A percentile compares a stretch with the other conserved stretches of the same genome.
These are phyloP conservation scores for Medakamo hakoo DNA, from an alignment of 139 green algal species.

Conservation along the genomic window DNA sequence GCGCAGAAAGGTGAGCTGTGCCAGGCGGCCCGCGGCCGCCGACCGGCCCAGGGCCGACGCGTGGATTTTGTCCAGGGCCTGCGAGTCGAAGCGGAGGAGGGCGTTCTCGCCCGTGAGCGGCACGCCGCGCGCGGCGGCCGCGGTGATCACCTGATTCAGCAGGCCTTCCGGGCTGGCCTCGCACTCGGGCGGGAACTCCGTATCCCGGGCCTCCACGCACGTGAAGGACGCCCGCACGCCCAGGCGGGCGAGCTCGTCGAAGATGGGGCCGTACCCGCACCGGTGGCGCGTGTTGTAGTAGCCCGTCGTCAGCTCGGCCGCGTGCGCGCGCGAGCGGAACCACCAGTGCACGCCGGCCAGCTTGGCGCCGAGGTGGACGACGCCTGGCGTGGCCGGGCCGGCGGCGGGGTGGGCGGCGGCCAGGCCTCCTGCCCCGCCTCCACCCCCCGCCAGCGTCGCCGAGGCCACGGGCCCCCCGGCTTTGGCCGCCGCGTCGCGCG, in stretches of 20 bases:
- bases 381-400: neutral
- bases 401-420: neutral
- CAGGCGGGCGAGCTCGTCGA: conserved; percentile 38
- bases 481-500: conserved; percentile 11
- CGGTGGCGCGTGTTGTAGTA: conserved; percentile 94
- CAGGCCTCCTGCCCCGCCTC: neutral
- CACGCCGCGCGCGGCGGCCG: conserved; percentile 46
- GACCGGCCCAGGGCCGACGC: conserved; percentile 72
- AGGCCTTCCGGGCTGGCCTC: conserved; percentile 78
- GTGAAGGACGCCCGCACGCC: conserved; percentile 82
- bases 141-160: conserved; percentile 60
- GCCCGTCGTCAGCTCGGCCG: conserved; percentile 90
- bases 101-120: conserved; percentile 88
- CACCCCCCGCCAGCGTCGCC: neutral
- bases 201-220: conserved; percentile 98
- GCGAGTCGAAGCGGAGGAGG: conserved; percentile 86
- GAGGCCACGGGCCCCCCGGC: neutral
- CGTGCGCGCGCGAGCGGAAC: conserved; percentile 84
- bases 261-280: conserved; percentile 67
- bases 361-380: conserved; percentile 67
- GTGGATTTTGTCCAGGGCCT: conserved; percentile 80
- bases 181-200: conserved; percentile 82
- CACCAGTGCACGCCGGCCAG: conserved; percentile 97
- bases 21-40: conserved; percentile 51
- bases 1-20: conserved; percentile 85